These are phyloP conservation scores for Phragmites australis DNA, from an alignment of 176 grass and related monocot genomes.

Conservation along the genomic window DNA sequence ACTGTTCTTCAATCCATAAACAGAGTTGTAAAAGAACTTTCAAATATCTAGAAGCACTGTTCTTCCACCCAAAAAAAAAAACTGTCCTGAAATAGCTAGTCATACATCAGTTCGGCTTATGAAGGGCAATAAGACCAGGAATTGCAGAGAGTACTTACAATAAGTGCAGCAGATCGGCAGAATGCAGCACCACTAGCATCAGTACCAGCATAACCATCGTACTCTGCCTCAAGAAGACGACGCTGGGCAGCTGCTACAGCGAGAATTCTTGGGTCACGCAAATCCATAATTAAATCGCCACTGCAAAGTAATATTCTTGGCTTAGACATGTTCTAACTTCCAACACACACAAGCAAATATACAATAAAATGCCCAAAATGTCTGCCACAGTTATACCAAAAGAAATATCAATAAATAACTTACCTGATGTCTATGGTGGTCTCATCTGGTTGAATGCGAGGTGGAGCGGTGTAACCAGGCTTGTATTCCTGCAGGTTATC, in stretches of 20 bases:
- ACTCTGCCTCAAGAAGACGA: constrained; percentile 89
- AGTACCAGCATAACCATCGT: constrained; percentile 71
- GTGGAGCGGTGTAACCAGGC: constrained; percentile 71
- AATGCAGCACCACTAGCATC: constrained; percentile 84
- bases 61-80: neutral
- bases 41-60: neutral
- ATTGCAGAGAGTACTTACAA: constrained; percentile 53
- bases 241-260: constrained; percentile 76
- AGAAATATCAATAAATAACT: constrained; percentile 30
- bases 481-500: constrained; percentile 69
- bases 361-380: constrained; percentile 10
- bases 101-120: neutral
- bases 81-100: neutral
- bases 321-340: constrained; percentile 18
- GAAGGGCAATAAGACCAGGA: neutral
- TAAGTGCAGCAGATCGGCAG: constrained; percentile 83
- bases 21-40: neutral
- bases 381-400: neutral
- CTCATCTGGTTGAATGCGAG: constrained; percentile 69
- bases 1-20: constrained; percentile 15
- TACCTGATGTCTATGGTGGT: constrained; percentile 81
- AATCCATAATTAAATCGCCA: constrained; percentile 77
- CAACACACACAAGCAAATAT: neutral
- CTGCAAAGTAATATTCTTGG: constrained; percentile 41
- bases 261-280: constrained; percentile 82